A percentile compares a stretch with the other conserved stretches of the same genome.
phyloP scores from a whole-genome alignment of 139 green algal genomes.

The Tetradesmus lagerheimii region DNA sequence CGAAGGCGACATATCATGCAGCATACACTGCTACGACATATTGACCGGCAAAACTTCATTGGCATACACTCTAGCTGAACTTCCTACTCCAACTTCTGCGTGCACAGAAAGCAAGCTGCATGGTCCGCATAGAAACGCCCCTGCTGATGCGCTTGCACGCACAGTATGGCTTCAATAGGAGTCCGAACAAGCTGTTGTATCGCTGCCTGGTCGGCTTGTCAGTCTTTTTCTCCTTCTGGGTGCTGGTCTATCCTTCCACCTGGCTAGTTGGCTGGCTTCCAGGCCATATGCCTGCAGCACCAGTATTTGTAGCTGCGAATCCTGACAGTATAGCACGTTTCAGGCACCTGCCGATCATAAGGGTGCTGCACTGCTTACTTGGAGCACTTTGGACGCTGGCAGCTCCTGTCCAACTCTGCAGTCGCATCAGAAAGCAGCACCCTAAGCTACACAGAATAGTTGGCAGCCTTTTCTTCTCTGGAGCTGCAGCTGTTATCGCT shows the following conservation, averaged over 20 bases:
- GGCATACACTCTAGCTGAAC: background rate
- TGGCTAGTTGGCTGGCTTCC: conserved; percentile 22
- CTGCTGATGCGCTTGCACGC: background rate
- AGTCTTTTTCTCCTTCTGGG: conserved; percentile 28
- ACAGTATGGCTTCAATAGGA: background rate
- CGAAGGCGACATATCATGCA: too few relatives aligned
- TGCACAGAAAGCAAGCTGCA: background rate
- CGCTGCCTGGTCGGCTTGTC: background rate
- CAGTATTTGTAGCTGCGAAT: conserved; percentile 32
- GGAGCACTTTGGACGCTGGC: conserved; percentile 3
- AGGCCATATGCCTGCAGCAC: conserved; percentile 10
- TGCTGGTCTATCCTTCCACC: conserved; percentile 9
- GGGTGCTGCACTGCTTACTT: conserved; percentile 28
- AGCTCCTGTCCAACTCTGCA: conserved; percentile 3
- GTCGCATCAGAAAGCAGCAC: background rate
- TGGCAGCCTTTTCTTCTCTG: background rate
- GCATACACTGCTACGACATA: too few relatives aligned
- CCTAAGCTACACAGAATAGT: background rate
- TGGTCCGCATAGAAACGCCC: background rate
- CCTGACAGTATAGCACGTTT: conserved; percentile 13
- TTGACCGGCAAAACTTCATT: too few relatives aligned
- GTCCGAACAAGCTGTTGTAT: background rate
- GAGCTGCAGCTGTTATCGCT: conserved; percentile 11
- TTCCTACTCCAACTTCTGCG: background rate
- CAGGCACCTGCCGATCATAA: background rate